Base-by-base conservation (phyloP, 352 stramenopile genomes). In the Blastocystis sp. region DNA sequence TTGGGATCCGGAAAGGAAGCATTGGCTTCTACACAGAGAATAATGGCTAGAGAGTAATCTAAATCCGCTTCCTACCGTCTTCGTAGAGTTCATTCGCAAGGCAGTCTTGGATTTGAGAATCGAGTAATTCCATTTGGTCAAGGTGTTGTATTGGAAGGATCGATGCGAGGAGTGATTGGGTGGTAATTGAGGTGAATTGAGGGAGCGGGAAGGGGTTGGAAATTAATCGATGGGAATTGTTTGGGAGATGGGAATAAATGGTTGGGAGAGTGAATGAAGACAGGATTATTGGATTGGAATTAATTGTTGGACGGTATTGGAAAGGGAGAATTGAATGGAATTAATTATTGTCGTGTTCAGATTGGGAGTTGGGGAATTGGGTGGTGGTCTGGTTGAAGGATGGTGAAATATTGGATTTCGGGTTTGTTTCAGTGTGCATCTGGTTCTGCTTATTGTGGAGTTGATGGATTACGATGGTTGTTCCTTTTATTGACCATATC, bases 1-100 rank as follows among this genome's bases (percentile, higher is more conserved):
- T 81, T 81, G 34, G 46, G 18, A 63, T 81, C 69, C 11, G 27
- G 69, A 38, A 42, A 16, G 0, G 40, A 34, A 11, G 16, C 8
- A 64, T 81, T 63, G 4, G 32, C 29, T 49, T 81, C 69, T 38
- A 61, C 53, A 42, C 40, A 46, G 36, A 81, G 69, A 29, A 63
- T 63, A 32, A 81, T 42, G 11, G 49, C 69, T 81, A 63, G 11
- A 54, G 4, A 36, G 14, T 27, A 44, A 34, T 3, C 1, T n/a
- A 81, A 18, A 1, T 18, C 1, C 2, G 9, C 4, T 11, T 44
- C 4, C 7, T 46, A 81, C 69, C 69, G 27, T 81, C 69, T 63
- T 81, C 69, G 36, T 48, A 81, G 36, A 81, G 27, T 44, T 81
- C 69, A 81, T 81, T 29, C 2, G 32, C 38, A 38, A 75, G 38